Conservation (phyloP, 2,329 filamentous ascomycete genomes). For the Arachnopeziza araneosa region DNA sequence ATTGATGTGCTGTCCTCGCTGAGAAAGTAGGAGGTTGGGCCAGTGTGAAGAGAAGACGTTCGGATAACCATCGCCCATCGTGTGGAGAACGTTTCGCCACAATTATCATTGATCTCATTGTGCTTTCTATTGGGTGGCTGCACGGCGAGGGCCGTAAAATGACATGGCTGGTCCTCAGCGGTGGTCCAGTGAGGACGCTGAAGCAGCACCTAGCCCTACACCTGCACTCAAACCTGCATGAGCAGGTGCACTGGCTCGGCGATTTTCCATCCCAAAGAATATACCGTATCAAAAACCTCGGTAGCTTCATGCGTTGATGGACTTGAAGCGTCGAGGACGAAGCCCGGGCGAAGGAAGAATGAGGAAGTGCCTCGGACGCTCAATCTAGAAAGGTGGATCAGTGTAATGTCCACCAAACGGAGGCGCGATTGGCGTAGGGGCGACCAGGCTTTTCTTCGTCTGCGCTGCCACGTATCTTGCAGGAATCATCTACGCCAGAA, state of each 20-base stretch:
- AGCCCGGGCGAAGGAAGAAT: not conserved
- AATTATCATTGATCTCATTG: constrained; percentile 5
- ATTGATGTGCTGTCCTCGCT: constrained; percentile 26
- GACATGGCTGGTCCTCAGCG: constrained; percentile 11
- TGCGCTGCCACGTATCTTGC: constrained; percentile 29
- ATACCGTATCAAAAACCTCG: constrained; percentile 13
- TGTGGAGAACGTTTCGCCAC: constrained; percentile 6
- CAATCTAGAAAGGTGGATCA: not conserved
- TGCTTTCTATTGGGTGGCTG: constrained; percentile 13
- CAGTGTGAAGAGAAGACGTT: constrained; percentile 22
- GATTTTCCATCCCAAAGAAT: constrained; percentile 19
- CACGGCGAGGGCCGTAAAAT: constrained; percentile 1
- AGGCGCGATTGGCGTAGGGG: not conserved
- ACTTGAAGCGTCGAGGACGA: not conserved
- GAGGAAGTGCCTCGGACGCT: not conserved
- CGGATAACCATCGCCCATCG: constrained; percentile 15
- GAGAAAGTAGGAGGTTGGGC: constrained; percentile 22
- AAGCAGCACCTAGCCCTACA: constrained; percentile 21
- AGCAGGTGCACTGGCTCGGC: constrained; percentile 19
- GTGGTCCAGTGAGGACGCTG: constrained; percentile 17
- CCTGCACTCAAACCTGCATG: constrained; percentile 15
- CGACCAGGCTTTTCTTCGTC: not conserved
- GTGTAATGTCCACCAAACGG: constrained; percentile 1
- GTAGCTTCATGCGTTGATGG: constrained; percentile 4
- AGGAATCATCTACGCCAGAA: constrained; percentile 21